Percentiles rank a stretch among this genome's conserved stretches.
These are phyloP conservation scores for Monilinia vaccinii-corymbosi DNA, from an alignment of 2,329 filamentous ascomycete species.

Conservation along the genomic window DNA sequence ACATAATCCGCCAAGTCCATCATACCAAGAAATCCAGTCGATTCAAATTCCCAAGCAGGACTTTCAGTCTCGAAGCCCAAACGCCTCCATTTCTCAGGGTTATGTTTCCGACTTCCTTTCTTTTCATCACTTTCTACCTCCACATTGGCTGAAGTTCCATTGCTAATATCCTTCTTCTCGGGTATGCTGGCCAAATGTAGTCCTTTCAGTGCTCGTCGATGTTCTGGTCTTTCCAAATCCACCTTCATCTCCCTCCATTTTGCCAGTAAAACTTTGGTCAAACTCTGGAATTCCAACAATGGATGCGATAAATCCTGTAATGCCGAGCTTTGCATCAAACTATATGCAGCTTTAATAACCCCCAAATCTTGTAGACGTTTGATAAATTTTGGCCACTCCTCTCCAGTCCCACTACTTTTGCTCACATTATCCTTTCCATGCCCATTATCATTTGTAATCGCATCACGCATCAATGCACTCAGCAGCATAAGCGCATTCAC, in stretches of 20 bases:
- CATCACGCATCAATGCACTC: slow-evolving; percentile 89
- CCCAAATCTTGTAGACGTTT: slow-evolving; percentile 88
- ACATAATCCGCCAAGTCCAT: slow-evolving; percentile 97
- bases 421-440: slow-evolving; percentile 25
- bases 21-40: slow-evolving; percentile 83
- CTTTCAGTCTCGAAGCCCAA: slow-evolving; percentile 88
- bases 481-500: slow-evolving; percentile 92
- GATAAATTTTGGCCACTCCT: slow-evolving; percentile 94
- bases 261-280: slow-evolving; percentile 78
- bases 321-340: slow-evolving; percentile 87
- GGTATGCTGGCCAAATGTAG: slow-evolving; percentile 76
- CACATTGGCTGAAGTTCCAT: slow-evolving; percentile 21
- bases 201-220: slow-evolving; percentile 67
- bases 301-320: slow-evolving; percentile 86
- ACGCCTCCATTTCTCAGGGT: slow-evolving; percentile 86
- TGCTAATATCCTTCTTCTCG: slow-evolving; percentile 40
- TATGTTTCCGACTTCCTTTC: slow-evolving; percentile 62
- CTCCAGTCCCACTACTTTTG: slow-evolving; percentile 34
- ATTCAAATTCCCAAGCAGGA: slow-evolving; percentile 76
- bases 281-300: slow-evolving; percentile 81
- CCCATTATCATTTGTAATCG: slow-evolving; percentile 61
- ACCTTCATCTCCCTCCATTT: slow-evolving; percentile 84
- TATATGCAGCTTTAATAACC: slow-evolving; percentile 83
- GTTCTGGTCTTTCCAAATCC: slow-evolving; percentile 79
- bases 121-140: slow-evolving; percentile 32